phyloP scores from a whole-genome alignment of 495 filamentous ascomycete species.

The Schizothecium vesticola region DNA sequence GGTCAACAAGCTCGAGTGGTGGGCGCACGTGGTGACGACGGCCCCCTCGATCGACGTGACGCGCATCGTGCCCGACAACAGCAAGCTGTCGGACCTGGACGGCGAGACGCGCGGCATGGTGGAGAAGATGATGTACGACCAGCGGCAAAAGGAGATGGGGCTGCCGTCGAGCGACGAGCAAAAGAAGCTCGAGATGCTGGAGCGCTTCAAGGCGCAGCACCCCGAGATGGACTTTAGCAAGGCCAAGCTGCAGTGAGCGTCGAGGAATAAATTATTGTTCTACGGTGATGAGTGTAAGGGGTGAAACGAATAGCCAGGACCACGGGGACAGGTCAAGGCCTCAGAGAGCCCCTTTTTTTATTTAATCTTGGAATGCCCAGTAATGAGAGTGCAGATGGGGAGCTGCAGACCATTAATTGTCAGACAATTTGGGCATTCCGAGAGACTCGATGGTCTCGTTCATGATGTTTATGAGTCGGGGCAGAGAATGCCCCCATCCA shows the following conservation, averaged over 20 bases:
- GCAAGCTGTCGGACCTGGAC: constrained; percentile 83
- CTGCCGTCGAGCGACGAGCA: constrained; percentile 84
- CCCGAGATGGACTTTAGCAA: constrained; percentile 81
- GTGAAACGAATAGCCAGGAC: constrained; percentile 59
- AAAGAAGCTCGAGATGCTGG: constrained; percentile 84
- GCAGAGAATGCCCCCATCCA: background rate
- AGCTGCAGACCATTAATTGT: constrained; percentile 52
- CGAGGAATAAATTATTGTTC: background rate
- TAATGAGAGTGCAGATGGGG: constrained; percentile 47
- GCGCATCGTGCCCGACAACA: constrained; percentile 91
- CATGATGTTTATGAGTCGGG: background rate
- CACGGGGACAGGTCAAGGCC: constrained; percentile 44
- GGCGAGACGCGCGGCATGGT: constrained; percentile 96
- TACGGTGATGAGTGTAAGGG: constrained; percentile 31
- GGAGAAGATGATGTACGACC: constrained; percentile 99
- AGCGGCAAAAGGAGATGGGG: constrained; percentile 90
- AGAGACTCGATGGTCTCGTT: background rate
- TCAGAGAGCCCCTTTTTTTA: constrained; percentile 56
- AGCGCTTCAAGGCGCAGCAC: constrained; percentile 74
- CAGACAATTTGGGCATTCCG: constrained; percentile 30
- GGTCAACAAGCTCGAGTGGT: constrained; percentile 96
- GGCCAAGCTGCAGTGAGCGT: constrained; percentile 62
- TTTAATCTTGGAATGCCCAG: constrained; percentile 49
- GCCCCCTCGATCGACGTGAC: constrained; percentile 89
- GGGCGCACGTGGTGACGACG: constrained; percentile 78